Conservation (phyloP, 2,329 filamentous ascomycete species). For the Pseudogymnoascus sp. region DNA sequence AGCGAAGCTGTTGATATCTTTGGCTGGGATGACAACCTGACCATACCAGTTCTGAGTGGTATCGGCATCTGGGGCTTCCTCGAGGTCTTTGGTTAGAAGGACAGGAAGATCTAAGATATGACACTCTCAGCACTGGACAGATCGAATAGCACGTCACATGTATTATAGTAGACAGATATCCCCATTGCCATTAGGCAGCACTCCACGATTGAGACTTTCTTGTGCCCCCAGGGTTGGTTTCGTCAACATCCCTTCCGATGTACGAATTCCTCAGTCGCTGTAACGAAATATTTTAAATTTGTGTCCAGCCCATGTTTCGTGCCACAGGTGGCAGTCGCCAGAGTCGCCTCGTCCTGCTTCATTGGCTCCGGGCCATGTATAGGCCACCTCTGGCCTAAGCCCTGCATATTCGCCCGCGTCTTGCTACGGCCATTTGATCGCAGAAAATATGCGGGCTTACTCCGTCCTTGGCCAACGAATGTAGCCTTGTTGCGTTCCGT, state of each 20-base stretch:
- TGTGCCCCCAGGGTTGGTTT: neutral
- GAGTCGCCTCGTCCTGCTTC: conserved; percentile 1
- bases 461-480: conserved; percentile 2
- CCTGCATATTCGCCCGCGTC: neutral
- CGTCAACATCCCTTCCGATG: conserved; percentile 1
- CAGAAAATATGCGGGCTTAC: conserved; percentile 4
- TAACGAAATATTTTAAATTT: conserved; percentile 1
- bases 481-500: conserved; percentile 9
- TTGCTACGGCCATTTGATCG: neutral
- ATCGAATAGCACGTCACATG: conserved; percentile 2
- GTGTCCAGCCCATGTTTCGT: conserved; percentile 5
- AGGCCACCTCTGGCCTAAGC: neutral
- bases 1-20: conserved; percentile 90
- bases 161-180: conserved; percentile 10
- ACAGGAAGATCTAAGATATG: neutral
- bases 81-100: conserved; percentile 61
- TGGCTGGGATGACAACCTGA: conserved; percentile 95
- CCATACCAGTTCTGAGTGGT: conserved; percentile 86
- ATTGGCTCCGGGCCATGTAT: conserved; percentile 9
- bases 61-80: conserved; percentile 86
- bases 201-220: conserved; percentile 2
- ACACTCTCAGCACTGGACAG: neutral
- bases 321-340: neutral
- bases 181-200: neutral
- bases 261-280: neutral